Base-by-base conservation (phyloP, 2,329 filamentous ascomycete species). In the Emydomyces testavorans region DNA sequence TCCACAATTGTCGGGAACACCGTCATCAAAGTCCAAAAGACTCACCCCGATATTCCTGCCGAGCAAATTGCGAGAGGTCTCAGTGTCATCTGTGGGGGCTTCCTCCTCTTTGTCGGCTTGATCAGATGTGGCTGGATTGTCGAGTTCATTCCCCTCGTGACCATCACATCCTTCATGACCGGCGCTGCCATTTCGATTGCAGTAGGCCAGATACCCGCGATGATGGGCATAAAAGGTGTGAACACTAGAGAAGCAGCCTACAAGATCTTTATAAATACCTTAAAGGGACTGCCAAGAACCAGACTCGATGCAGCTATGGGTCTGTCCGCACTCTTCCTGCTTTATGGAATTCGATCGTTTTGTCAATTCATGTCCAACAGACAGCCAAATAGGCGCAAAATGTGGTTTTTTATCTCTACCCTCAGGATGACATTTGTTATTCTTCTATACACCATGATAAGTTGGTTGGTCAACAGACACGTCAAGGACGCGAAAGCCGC, bases 161-260 rank as follows among this genome's bases (percentile, higher is more conserved):
- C 82, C 1, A 69, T 83, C 0, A 77, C 71, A 5, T 79, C 79
- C 3, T 82, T 82, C 64, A 80, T 83, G 54, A 79, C 78, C 0
- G 78, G 79, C 1, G 78, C 79, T 1, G 79, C 78, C 20, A 74
- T 83, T 40, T 79, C 77, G 24, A 82, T 83, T 57, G 74, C 77
- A 18, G 72, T 81, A 42, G 78, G 77, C n/a, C 79, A 83, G 58
- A 71, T 83, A 48, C 75, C 71, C 2, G 75, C 75, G 1, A 71
- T 82, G 0, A 71, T 82, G 1, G 79, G 79, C 7, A 70, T 77
- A 43, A 52, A 65, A 7, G 65, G 69, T 21, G 69, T 76, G 1
- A 69, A 73, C 2, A 68, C 69, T 21, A 72, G 72, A 1, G 72
- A 76, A 1, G 76, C 77, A 16, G 29, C 50, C 3, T 52, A 52